A percentile compares a stretch with the other conserved stretches of the same genome.
Evolutionary conservation across 768 basidiomycete species (phyloP).

Genomic region (Boletus subparvulus): DNA sequence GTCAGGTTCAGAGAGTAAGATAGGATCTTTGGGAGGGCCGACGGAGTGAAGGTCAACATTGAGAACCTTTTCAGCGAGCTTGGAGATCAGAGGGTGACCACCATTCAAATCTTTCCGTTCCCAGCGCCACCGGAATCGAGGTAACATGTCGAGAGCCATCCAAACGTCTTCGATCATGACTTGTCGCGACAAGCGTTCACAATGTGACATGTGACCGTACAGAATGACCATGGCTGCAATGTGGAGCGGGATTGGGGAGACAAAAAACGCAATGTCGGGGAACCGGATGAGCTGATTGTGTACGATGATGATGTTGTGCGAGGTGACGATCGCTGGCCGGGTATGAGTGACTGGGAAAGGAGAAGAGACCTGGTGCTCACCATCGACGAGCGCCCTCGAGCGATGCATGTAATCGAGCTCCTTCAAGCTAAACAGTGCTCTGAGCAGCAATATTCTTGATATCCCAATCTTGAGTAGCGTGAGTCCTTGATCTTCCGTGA

Average conservation of each 20-base stretch:
- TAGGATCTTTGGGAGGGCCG: constrained; percentile 37
- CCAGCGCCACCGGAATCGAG: constrained; percentile 90
- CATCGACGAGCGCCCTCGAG: constrained; percentile 74
- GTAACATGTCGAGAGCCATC: constrained; percentile 86
- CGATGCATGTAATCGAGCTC: constrained; percentile 65
- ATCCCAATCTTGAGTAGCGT: constrained; percentile 84
- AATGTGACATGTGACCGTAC: constrained; percentile 81
- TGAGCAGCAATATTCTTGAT: constrained; percentile 70
- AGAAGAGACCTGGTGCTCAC: constrained; percentile 39
- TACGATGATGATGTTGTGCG: constrained; percentile 83
- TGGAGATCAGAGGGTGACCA: constrained; percentile 80
- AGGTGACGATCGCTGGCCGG: constrained; percentile 69
- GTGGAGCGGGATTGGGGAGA: constrained; percentile 84
- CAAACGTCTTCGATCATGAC: constrained; percentile 80
- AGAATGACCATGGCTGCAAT: constrained; percentile 91
- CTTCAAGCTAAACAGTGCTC: constrained; percentile 77
- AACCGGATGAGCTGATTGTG: constrained; percentile 82
- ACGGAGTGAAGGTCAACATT: constrained; percentile 67
- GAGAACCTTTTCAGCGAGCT: constrained; percentile 79
- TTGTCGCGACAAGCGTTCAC: constrained; percentile 60
- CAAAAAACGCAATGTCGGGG: constrained; percentile 86
- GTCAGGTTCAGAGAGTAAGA: constrained; percentile 43
- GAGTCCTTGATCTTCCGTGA: constrained; percentile 78
- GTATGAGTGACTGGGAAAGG: constrained; percentile 6
- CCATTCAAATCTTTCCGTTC: constrained; percentile 80